Conservation (phyloP, 306 rosid species). For the Rosa multiflora region DNA sequence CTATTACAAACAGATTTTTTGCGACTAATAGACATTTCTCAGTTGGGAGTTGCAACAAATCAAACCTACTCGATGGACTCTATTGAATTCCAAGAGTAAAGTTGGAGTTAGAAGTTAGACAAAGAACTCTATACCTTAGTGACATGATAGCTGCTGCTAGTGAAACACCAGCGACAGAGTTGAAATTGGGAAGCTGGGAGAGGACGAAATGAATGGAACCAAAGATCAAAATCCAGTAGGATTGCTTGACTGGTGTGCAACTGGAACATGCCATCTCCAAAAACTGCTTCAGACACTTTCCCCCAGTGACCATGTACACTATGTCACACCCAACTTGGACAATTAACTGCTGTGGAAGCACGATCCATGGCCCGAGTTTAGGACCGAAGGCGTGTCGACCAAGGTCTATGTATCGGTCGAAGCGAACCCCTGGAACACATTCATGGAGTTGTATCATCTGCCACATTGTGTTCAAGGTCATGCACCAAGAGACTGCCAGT, state of each 20-base stretch:
- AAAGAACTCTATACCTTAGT: slow-evolving; percentile 46
- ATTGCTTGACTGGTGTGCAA: slow-evolving; percentile 66
- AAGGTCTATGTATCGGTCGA: slow-evolving; percentile 81
- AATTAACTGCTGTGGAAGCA: slow-evolving; percentile 81
- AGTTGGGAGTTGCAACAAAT: not conserved
- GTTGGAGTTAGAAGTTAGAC: not conserved
- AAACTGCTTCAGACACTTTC: slow-evolving; percentile 82
- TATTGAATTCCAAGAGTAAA: not conserved
- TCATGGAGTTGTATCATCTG: slow-evolving; percentile 96
- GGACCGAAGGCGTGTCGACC: slow-evolving; percentile 86
- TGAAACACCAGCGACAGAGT: slow-evolving; percentile 89
- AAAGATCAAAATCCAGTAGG: slow-evolving; percentile 86
- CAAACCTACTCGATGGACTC: not conserved
- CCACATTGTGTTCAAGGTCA: slow-evolving; percentile 91
- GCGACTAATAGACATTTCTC: not conserved
- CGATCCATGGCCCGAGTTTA: slow-evolving; percentile 87
- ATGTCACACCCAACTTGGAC: slow-evolving; percentile 95
- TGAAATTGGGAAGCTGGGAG: slow-evolving; percentile 93
- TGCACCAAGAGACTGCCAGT: slow-evolving; percentile 66
- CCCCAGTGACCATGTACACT: slow-evolving; percentile 93
- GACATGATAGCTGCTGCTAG: slow-evolving; percentile 97
- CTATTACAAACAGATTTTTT: not conserved
- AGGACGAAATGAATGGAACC: slow-evolving; percentile 83
- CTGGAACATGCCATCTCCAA: slow-evolving; percentile 81
- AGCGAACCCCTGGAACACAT: slow-evolving; percentile 82